Percentiles rank a stretch among this genome's conserved stretches.
Evolutionary conservation across 495 filamentous ascomycete genomes (phyloP).

Genomic region (Neurospora hispaniola): DNA sequence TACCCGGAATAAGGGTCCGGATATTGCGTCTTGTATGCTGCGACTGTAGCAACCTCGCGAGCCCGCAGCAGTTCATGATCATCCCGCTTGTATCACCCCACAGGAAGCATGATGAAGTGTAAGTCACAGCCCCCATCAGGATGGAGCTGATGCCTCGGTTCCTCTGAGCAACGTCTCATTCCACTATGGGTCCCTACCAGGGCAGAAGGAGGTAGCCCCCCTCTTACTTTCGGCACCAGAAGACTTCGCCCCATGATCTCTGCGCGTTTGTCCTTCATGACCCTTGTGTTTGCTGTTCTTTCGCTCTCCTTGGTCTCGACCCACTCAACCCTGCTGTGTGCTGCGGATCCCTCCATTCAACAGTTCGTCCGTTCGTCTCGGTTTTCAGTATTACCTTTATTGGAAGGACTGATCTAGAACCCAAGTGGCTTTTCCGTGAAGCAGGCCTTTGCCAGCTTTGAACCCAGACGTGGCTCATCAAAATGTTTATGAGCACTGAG

Average conservation of each 20-base stretch:
- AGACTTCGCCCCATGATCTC: background rate
- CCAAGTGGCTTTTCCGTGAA: background rate
- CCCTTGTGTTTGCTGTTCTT: background rate
- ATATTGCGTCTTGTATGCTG: slow-evolving; percentile 8
- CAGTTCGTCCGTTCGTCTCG: background rate
- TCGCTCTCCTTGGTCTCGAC: background rate
- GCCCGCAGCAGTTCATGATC: slow-evolving; percentile 6
- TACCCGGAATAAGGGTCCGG: slow-evolving; percentile 11
- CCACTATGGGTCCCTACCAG: background rate
- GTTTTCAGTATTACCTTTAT: background rate
- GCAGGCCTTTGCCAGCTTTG: background rate
- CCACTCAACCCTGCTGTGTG: background rate
- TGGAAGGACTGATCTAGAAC: background rate
- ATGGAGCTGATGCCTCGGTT: background rate
- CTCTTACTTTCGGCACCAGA: background rate
- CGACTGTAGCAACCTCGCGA: slow-evolving; percentile 4
- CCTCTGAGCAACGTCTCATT: background rate
- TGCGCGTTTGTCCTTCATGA: background rate
- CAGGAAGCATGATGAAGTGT: slow-evolving; percentile 19
- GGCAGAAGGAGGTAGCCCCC: background rate
- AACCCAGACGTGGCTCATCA: background rate
- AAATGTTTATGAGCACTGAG: background rate
- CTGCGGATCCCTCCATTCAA: background rate
- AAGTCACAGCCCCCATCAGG: slow-evolving; percentile 20
- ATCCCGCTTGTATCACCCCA: slow-evolving; percentile 16